A percentile compares a stretch with the other conserved stretches of the same genome.
Conservation (phyloP, 352 stramenopile genomes). For the Peronosclerospora sorghi region DNA sequence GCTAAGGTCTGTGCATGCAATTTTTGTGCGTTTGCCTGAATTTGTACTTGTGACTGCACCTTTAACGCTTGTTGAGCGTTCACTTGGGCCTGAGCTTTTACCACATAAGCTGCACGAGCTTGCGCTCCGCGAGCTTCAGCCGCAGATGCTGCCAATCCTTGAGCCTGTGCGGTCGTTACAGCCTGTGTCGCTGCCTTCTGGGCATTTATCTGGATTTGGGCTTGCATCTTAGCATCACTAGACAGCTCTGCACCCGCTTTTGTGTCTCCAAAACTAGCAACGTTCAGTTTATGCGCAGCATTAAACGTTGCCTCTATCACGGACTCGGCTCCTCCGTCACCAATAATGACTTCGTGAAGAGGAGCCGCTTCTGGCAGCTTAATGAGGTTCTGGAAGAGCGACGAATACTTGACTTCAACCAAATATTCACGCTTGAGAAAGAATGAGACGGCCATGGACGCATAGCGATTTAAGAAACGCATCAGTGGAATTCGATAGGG, state of each 20-base stretch:
- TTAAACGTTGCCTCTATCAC: constrained; percentile 91
- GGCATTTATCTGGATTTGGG: constrained; percentile 77
- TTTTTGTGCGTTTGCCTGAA: constrained; percentile 84
- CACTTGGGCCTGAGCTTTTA: constrained; percentile 78
- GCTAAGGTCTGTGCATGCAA: constrained; percentile 77
- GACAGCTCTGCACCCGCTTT: constrained; percentile 25
- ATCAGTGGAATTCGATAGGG: constrained; percentile 89
- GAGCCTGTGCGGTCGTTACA: constrained; percentile 60
- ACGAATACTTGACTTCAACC: constrained; percentile 81
- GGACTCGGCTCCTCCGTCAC: constrained; percentile 78
- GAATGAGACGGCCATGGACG: constrained; percentile 67
- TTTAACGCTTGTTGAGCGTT: constrained; percentile 76
- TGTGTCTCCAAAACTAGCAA: constrained; percentile 21
- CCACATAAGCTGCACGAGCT: constrained; percentile 74
- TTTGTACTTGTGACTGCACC: constrained; percentile 81
- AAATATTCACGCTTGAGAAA: constrained; percentile 84
- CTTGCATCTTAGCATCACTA: constrained; percentile 72
- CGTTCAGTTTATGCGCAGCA: constrained; percentile 46
- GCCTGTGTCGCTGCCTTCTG: constrained; percentile 77
- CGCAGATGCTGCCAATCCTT: constrained; percentile 56
- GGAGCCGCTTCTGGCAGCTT: constrained; percentile 81
- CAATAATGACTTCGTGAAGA: constrained; percentile 83
- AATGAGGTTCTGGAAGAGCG: constrained; percentile 91
- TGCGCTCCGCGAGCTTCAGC: constrained; percentile 73
- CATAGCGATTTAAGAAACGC: constrained; percentile 90